Evolutionary conservation across 352 stramenopile species (phyloP), one percentile per base, ranked within the genome.

Genomic region (Albugo laibachii): DNA sequence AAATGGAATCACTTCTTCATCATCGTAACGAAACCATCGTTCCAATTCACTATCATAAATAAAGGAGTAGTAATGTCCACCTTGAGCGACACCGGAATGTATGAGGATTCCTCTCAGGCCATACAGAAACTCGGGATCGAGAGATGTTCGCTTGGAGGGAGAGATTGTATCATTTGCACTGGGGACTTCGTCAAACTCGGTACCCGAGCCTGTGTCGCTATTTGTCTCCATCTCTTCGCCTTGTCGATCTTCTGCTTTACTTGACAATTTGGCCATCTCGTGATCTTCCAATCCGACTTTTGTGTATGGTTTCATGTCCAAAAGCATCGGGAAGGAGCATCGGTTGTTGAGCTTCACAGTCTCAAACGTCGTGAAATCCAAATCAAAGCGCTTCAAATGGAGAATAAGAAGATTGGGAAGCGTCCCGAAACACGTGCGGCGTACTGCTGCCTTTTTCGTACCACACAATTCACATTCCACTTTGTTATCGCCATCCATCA

Each of bases 401-500:
- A 99, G 65, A 48, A 99, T 93, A 16, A 99, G 66, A 47, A 98
- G 66, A 54, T 98, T 96, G 0, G 96, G 95, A 13, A 99, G 61
- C 14, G 71, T 68, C 3, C 86, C 94, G 53, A 98, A 95, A 50
- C 88, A 96, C 11, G 91, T 98, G 44, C 93, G 66, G 20, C 95
- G 69, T 10, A 98, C 76, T 14, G 93, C 96, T 53, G 96, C 94
- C 48, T 97, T 98, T 53, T 99, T 98, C 13, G 92, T 94, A 24
- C 83, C 93, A 63, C 94, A 99, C 2, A 85, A 61, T 53, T 99
- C 95, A 53, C 95, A 99, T 53, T 95, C 86, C 19, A 96, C 83
- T 63, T 98, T 97, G 64, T 99, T 99, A 61, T 97, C 94, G 11
- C 95, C 95, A 55, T 97, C 92, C 93, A 99, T 99, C n/a, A 98